These are phyloP conservation scores for Paecilomyces formosus DNA, from an alignment of 2,329 filamentous ascomycete genomes.

Conservation along the genomic window DNA sequence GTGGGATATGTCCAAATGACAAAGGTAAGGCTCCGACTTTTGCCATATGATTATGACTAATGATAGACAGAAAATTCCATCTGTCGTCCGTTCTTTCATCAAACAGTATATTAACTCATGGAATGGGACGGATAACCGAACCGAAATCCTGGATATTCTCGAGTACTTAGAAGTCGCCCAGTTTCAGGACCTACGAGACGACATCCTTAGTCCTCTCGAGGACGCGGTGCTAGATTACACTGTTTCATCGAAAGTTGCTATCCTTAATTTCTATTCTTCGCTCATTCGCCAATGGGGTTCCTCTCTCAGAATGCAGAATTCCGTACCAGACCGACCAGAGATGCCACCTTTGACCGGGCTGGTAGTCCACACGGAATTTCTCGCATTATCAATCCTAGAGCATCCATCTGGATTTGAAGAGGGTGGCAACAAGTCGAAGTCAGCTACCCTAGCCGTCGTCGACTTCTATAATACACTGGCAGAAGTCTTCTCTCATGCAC, in stretches of 20 bases:
- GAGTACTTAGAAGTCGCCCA: conserved; percentile 24
- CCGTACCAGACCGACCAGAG: conserved; percentile 16
- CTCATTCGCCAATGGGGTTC: conserved; percentile 53
- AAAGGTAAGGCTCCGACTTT: conserved; percentile 21
- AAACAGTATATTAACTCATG: conserved; percentile 52
- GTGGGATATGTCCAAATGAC: conserved; percentile 29
- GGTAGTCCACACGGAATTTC: conserved; percentile 44
- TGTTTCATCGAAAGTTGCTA: conserved; percentile 46
- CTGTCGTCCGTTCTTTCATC: conserved; percentile 25
- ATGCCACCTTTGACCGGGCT: conserved; percentile 33
- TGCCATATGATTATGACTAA: conserved; percentile 2
- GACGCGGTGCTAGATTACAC: conserved; percentile 28
- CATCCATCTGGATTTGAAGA: conserved; percentile 29
- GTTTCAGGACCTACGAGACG: conserved; percentile 24
- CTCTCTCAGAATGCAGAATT: conserved; percentile 20
- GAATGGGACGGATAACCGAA: conserved; percentile 52
- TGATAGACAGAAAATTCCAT: conserved; percentile 22
- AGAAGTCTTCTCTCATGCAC: conserved; percentile 46
- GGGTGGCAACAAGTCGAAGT: conserved; percentile 10
- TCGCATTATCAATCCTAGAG: conserved; percentile 56
- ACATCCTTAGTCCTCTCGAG: conserved; percentile 35
- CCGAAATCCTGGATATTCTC: conserved; percentile 30
- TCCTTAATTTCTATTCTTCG: conserved; percentile 61
- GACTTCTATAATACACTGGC: conserved; percentile 63
- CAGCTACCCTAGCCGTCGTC: conserved; percentile 47